Percentiles rank a stretch among this genome's conserved stretches.
Conservation (phyloP, 1,284 basidiomycete genomes). For the Austroboletus niveus region DNA sequence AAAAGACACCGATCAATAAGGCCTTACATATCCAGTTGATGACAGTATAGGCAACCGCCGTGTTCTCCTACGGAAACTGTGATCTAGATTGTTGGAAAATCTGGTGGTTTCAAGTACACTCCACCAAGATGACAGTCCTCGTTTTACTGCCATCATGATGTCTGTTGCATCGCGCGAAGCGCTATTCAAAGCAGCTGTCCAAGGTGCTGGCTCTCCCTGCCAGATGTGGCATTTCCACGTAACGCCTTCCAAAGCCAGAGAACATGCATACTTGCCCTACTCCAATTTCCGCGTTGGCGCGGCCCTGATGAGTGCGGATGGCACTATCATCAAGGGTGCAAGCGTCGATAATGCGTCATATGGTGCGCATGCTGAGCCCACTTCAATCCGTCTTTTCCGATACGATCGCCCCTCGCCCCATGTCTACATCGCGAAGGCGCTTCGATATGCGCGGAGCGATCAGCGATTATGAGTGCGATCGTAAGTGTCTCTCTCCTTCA, state of each 20-base stretch:
- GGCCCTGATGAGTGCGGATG: slow-evolving; percentile 68
- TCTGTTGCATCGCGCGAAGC: too few relatives aligned
- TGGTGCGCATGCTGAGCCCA: slow-evolving; percentile 44
- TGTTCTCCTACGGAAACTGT: too few relatives aligned
- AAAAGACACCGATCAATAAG: too few relatives aligned
- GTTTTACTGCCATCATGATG: too few relatives aligned
- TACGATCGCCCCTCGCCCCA: neutral
- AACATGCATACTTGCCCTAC: slow-evolving; percentile 67
- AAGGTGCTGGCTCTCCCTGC: too few relatives aligned
- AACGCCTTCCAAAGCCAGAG: slow-evolving; percentile 41
- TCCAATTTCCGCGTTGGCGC: slow-evolving; percentile 91
- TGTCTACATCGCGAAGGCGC: slow-evolving; percentile 46
- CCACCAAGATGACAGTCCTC: too few relatives aligned
- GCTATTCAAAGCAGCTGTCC: too few relatives aligned
- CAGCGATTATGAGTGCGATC: slow-evolving; percentile 81
- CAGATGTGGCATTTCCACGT: neutral
- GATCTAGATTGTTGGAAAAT: too few relatives aligned
- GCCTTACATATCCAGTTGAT: too few relatives aligned
- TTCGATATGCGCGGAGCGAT: slow-evolving; percentile 85
- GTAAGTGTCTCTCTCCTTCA: slow-evolving; percentile 44
- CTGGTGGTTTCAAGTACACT: too few relatives aligned
- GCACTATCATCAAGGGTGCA: slow-evolving; percentile 74
- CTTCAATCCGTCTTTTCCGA: neutral
- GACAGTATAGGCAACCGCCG: too few relatives aligned
- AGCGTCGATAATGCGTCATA: slow-evolving; percentile 93